Conservation (phyloP, 2,329 filamentous ascomycete species). For the Xylaria hypoxylon region DNA sequence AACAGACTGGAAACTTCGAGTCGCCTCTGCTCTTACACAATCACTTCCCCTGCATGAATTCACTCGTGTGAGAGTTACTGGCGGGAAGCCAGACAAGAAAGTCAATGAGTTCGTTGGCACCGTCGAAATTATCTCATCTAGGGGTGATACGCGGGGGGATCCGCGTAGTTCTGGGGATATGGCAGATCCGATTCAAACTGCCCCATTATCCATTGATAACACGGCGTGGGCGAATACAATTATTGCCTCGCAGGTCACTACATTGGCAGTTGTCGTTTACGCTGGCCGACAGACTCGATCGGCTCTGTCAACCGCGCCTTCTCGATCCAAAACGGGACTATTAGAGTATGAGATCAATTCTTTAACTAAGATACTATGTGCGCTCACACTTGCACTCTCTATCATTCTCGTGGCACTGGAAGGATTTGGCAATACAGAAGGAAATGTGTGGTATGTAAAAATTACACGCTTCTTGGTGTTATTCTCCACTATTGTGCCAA, state of each 20-base stretch:
- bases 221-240: constrained; percentile 99
- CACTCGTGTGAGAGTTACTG: constrained; percentile 75
- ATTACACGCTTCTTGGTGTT: constrained; percentile 98
- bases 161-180: constrained; percentile 51
- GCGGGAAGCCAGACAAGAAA: constrained; percentile 89
- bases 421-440: constrained; percentile 76
- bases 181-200: constrained; percentile 63
- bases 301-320: constrained; percentile 90
- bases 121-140: constrained; percentile 75
- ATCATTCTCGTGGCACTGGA: constrained; percentile 89
- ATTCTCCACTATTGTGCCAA: constrained; percentile 99
- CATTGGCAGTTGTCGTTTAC: constrained; percentile 91
- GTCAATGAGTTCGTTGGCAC: constrained; percentile 97
- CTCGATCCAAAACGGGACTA: constrained; percentile 92
- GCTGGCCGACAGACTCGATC: constrained; percentile 95
- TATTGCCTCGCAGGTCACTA: constrained; percentile 90
- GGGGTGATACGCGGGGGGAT: constrained; percentile 60
- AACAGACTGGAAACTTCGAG: constrained; percentile 96
- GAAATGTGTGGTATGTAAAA: constrained; percentile 88
- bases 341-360: constrained; percentile 98
- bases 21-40: constrained; percentile 89
- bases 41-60: constrained; percentile 79
- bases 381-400: constrained; percentile 86
- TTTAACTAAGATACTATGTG: constrained; percentile 93
- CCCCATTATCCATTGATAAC: constrained; percentile 91